Conservation (phyloP, 768 basidiomycete species). For the Flagelloscypha sp. region DNA sequence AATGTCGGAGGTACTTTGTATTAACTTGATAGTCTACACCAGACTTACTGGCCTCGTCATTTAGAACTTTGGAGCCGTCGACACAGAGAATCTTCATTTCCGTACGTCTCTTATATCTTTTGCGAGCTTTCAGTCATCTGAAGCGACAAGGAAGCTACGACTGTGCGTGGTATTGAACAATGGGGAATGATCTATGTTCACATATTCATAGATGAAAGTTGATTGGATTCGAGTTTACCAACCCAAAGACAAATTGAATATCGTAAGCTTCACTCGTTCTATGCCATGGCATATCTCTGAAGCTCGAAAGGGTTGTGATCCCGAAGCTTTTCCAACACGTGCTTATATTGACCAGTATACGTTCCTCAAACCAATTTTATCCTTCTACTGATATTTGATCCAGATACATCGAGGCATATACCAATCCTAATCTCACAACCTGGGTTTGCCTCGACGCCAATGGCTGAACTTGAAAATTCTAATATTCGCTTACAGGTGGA, state of each 20-base stretch:
- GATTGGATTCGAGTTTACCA: slow-evolving; percentile 94
- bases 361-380: slow-evolving; percentile 37
- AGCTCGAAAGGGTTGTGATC: slow-evolving; percentile 93
- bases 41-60: no score
- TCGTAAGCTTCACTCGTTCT: no score
- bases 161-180: no score
- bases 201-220: slow-evolving; percentile 65
- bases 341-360: slow-evolving; percentile 70
- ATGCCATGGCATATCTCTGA: no score
- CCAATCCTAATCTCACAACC: slow-evolving; percentile 72
- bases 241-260: slow-evolving; percentile 53
- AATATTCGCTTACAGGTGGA: slow-evolving; percentile 10
- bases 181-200: no score
- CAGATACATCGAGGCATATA: slow-evolving; percentile 63
- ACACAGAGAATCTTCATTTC: slow-evolving; percentile 63
- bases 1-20: no score
- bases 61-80: slow-evolving; percentile 66
- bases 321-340: slow-evolving; percentile 67
- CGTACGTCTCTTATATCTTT: slow-evolving; percentile 33
- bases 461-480: neutral
- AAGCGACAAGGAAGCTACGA: no score
- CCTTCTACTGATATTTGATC: neutral
- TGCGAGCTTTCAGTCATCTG: neutral
- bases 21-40: no score
- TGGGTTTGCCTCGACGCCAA: slow-evolving; percentile 41